These are phyloP conservation scores for Crepidotus variabilis DNA, from an alignment of 768 basidiomycete genomes.

Conservation along the genomic window DNA sequence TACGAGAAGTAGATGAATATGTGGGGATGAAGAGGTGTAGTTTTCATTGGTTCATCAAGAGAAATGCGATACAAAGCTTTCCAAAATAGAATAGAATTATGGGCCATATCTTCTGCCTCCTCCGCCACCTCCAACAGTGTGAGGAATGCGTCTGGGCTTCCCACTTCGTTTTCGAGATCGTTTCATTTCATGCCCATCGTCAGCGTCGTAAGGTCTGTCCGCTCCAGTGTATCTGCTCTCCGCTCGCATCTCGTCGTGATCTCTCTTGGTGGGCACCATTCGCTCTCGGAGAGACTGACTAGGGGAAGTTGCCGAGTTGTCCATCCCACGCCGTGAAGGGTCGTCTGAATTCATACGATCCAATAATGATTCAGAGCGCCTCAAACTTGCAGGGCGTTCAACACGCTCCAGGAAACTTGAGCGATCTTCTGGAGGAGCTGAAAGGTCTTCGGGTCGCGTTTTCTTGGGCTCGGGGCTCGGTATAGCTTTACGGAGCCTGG, in stretches of 20 bases:
- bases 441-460: background rate
- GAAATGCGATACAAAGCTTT: background rate
- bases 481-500: background rate
- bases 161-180: conserved; percentile 23
- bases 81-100: background rate
- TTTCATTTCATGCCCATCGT: conserved; percentile 26
- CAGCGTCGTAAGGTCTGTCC: conserved; percentile 24
- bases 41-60: background rate
- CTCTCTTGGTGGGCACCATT: conserved; percentile 37
- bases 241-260: conserved; percentile 28
- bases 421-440: background rate
- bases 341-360: conserved; percentile 29
- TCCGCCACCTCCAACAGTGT: conserved; percentile 11
- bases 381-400: conserved; percentile 4
- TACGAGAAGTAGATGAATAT: background rate
- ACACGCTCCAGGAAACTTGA: conserved; percentile 13
- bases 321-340: conserved; percentile 7
- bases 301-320: conserved; percentile 1
- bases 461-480: background rate
- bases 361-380: conserved; percentile 25
- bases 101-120: conserved; percentile 10
- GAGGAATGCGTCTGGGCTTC: conserved; percentile 16
- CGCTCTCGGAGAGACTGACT: conserved; percentile 33
- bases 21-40: background rate
- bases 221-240: conserved; percentile 8